Base-by-base conservation (phyloP, 257 asterid genomes). In the Nicotiana knightiana region DNA sequence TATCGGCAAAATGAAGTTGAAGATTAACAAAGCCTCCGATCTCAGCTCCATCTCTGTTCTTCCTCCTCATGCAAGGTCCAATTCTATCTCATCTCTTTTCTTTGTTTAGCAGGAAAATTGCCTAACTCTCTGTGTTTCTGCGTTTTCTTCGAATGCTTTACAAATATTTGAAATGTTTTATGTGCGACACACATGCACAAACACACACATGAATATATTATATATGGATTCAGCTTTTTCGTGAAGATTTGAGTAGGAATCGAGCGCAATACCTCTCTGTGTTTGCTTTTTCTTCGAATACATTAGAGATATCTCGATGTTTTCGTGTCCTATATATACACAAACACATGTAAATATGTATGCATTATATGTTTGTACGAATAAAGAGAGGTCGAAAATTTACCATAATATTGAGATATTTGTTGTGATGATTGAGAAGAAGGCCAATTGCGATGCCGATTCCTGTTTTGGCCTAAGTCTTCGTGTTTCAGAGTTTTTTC, bases 1-100 rank as follows among this genome's bases (percentile, higher is more conserved):
- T 68, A 62, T 70, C 82, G 76, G 63, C 77, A 84, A 75, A 43
- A 93, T 94, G 99, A 96, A 92, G 93, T 85, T 93, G 89, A 93
- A 91, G 88, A 87, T 93, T 87, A 94, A 94, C 92, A 94, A 92
- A 86, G 97, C 97, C 77, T 86, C 92, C 87, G 98, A 96, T 89
- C 98, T 96, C 84, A 92, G 92, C 85, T 92, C 99, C 77, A 91
- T 94, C 43, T 96, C 98, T 4, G 98, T 94, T 88, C 93, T 96
- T 88, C 97, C 99, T 88, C 98, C 97, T 82, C 96, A 91, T 73
- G 82, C 93, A 54, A 94, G 99, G 99, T 96, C 57, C 71, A 26
- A 28, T 76, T 81, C 54, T 15, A 30, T 61, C 61, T 61, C 35
- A 78, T 43, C 2, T 46, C 8, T 13, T 12, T 73, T 15, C 62